These are phyloP conservation scores for Boletus tylopilopsis DNA, from an alignment of 768 basidiomycete genomes.

Conservation along the genomic window DNA sequence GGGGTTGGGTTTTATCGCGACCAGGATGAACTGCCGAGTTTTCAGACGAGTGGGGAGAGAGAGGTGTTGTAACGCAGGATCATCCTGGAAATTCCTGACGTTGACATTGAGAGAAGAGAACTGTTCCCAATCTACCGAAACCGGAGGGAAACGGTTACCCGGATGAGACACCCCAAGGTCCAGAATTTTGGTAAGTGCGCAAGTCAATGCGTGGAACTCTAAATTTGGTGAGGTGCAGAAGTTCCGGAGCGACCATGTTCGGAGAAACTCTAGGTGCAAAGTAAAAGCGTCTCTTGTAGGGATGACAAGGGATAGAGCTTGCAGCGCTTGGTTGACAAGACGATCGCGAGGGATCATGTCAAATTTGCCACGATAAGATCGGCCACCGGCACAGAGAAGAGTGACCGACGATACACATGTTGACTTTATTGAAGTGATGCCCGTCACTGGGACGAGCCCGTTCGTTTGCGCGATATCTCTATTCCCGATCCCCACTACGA, in stretches of 20 bases:
- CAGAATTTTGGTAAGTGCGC: conserved; percentile 49
- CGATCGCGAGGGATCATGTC: conserved; percentile 53
- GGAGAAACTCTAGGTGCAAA: conserved; percentile 54
- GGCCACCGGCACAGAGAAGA: conserved; percentile 51
- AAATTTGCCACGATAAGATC: conserved; percentile 43
- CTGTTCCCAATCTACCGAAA: conserved; percentile 43
- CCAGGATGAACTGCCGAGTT: conserved; percentile 24
- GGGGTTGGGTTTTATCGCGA: conserved; percentile 35
- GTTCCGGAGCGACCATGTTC: conserved; percentile 48
- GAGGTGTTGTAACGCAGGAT: conserved; percentile 51
- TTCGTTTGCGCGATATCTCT: neutral
- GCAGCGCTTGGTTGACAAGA: conserved; percentile 57
- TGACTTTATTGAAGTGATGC: conserved; percentile 45
- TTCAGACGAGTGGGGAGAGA: conserved; percentile 32
- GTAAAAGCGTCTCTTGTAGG: conserved; percentile 52
- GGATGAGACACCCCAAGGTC: conserved; percentile 32
- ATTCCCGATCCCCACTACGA: conserved; percentile 27
- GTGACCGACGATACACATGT: conserved; percentile 50
- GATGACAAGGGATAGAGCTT: conserved; percentile 58
- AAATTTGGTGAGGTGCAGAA: conserved; percentile 43
- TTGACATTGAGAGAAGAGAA: conserved; percentile 42
- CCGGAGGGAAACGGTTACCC: conserved; percentile 9
- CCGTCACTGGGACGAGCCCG: conserved; percentile 17
- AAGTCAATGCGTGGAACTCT: conserved; percentile 55
- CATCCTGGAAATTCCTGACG: conserved; percentile 51